These are phyloP conservation scores for Leccinum aurantiacum DNA, from an alignment of 768 basidiomycete genomes.

Conservation along the genomic window DNA sequence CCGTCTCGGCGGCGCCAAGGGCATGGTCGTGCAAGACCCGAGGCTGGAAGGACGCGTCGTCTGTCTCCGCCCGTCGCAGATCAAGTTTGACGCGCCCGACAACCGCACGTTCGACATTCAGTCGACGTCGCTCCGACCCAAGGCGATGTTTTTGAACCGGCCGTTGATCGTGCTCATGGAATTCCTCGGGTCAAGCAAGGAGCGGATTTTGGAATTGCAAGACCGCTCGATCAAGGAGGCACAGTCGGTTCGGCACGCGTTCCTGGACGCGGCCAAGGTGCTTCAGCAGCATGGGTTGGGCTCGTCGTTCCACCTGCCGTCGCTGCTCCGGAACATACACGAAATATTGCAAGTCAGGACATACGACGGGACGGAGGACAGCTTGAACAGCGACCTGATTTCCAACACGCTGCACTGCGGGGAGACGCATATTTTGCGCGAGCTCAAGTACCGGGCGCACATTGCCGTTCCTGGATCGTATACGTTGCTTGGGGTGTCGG, in stretches of 20 bases:
- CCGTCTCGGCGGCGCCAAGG: conserved; percentile 48
- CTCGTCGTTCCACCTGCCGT: conserved; percentile 43
- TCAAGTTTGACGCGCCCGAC: conserved; percentile 45
- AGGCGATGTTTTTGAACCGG: conserved; percentile 44
- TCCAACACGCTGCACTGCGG: conserved; percentile 37
- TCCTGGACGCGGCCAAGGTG: conserved; percentile 38
- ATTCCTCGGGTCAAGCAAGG: conserved; percentile 37
- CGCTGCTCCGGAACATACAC: conserved; percentile 40
- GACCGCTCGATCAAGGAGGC: conserved; percentile 38
- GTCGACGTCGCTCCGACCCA: conserved; percentile 44
- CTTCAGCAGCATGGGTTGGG: conserved; percentile 47
- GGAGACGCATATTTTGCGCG: conserved; percentile 47
- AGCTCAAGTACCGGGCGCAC: conserved; percentile 51
- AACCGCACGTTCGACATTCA: conserved; percentile 48
- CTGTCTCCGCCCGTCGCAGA: conserved; percentile 44
- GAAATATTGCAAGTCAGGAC: conserved; percentile 33
- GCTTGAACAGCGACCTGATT: conserved; percentile 38
- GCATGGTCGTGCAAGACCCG: conserved; percentile 47
- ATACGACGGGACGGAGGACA: conserved; percentile 5
- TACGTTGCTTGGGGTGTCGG: conserved; percentile 54
- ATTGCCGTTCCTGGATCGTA: conserved; percentile 49
- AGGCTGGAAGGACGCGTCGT: conserved; percentile 36
- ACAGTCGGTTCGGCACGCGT: conserved; percentile 33
- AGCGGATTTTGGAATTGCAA: conserved; percentile 40
- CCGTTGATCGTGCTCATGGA: conserved; percentile 51